phyloP scores from a whole-genome alignment of 371 early-diverging fungal species.

The Apophysomyces ossiformis region DNA sequence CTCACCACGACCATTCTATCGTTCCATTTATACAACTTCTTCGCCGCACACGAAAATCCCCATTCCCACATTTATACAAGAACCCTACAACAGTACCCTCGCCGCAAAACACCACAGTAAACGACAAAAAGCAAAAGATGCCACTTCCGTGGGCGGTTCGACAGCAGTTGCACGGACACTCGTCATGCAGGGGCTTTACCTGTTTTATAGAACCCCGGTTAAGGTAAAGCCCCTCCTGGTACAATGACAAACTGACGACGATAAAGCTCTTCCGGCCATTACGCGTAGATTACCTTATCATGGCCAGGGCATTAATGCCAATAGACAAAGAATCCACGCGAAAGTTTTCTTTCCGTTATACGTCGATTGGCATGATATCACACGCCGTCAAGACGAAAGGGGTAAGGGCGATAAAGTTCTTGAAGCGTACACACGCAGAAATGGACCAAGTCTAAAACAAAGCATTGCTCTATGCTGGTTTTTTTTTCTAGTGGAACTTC shows the following conservation, averaged over 20 bases:
- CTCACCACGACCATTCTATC: neutral
- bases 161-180: constrained; percentile 64
- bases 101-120: constrained; percentile 24
- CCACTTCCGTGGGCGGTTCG: constrained; percentile 61
- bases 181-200: constrained; percentile 69
- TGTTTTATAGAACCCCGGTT: constrained; percentile 80
- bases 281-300: constrained; percentile 78
- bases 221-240: constrained; percentile 52
- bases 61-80: neutral
- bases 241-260: neutral
- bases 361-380: constrained; percentile 76
- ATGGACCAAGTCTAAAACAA: no score
- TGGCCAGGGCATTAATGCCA: constrained; percentile 75
- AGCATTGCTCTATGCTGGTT: no score
- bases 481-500: constrained; percentile 54
- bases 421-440: no score
- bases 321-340: constrained; percentile 40
- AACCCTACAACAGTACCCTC: neutral
- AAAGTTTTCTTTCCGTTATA: constrained; percentile 63
- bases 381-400: constrained; percentile 72
- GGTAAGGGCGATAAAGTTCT: constrained; percentile 24
- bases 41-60: neutral
- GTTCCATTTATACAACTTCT: neutral
- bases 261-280: constrained; percentile 75
- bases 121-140: constrained; percentile 49